phyloP scores from a whole-genome alignment of 2,329 filamentous ascomycete species.

The Penicillium sp. region DNA sequence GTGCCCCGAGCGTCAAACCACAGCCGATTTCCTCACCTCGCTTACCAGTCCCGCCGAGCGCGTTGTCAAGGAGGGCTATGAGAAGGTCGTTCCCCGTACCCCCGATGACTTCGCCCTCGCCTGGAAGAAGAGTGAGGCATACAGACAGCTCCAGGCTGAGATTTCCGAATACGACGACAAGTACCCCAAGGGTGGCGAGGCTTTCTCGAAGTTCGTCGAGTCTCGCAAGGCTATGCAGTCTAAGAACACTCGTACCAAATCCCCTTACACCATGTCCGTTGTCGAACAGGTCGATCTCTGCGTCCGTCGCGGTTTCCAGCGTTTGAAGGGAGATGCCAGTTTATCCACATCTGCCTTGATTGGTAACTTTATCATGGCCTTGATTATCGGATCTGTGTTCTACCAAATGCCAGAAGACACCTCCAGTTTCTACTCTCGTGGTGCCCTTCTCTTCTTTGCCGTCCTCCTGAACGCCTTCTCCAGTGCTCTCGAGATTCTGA shows the following conservation, averaged over 20 bases:
- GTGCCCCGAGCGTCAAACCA: slow-evolving; percentile 69
- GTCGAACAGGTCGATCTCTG: slow-evolving; percentile 75
- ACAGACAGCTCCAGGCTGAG: slow-evolving; percentile 42
- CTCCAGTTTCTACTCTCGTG: slow-evolving; percentile 74
- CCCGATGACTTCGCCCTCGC: slow-evolving; percentile 66
- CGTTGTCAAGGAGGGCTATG: slow-evolving; percentile 59
- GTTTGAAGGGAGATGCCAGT: slow-evolving; percentile 74
- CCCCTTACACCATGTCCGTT: slow-evolving; percentile 81
- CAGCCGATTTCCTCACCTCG: slow-evolving; percentile 70
- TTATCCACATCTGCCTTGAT: slow-evolving; percentile 66
- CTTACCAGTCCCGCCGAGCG: slow-evolving; percentile 67
- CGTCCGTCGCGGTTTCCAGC: slow-evolving; percentile 75
- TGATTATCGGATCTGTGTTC: slow-evolving; percentile 80
- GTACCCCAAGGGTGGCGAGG: slow-evolving; percentile 46
- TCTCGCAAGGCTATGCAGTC: slow-evolving; percentile 48
- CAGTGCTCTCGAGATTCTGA: slow-evolving; percentile 65
- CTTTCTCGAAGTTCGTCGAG: slow-evolving; percentile 42
- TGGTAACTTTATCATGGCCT: slow-evolving; percentile 72
- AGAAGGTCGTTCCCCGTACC: slow-evolving; percentile 65
- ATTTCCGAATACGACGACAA: slow-evolving; percentile 47
- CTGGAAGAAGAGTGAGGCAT: slow-evolving; percentile 58
- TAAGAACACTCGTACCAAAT: slow-evolving; percentile 60
- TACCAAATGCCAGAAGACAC: slow-evolving; percentile 70
- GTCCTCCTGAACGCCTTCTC: slow-evolving; percentile 84
- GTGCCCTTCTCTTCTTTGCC: slow-evolving; percentile 82